Base-by-base conservation (phyloP, 1,139 yeast genomes). In the Saccharomyces hybrid region DNA sequence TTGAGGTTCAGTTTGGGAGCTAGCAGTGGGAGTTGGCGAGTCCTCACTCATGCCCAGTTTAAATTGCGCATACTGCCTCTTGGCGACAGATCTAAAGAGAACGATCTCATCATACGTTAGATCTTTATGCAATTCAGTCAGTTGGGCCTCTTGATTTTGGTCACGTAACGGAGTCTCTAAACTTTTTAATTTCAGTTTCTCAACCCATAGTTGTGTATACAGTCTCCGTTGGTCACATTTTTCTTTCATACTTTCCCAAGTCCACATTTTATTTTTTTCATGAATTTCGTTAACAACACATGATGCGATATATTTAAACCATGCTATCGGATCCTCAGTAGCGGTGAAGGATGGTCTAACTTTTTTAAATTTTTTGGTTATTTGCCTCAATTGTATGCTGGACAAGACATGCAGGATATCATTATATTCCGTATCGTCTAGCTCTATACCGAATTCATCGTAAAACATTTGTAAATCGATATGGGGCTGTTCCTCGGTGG, bases 401-500 rank as follows among this genome's bases (percentile, higher is more conserved):
- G 96, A 88, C 5, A 90, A 84, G 1, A 96, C 85, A 79, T 88
- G 82, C 47, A 95, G 75, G 3, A 89, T 78, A 66, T 88, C 95
- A 48, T 85, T 78, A 67, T 95, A 95, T 68, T 93, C 98, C 53
- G 82, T 80, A 54, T 93, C 83, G 68, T 93, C 95, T 58, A 95
- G 75, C 55, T 86, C 89, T 24, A 95, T 74, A 14, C 95, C 89
- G 62, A 95, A 84, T 65, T 93, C 96, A 56, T 91, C 91, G 68
- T 91, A 95, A 58, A 84, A 80, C 51, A 93, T 73, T 58, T 88
- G 88, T 0, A 93, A 81, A 51, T 81, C 80, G 19, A 89, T 78
- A 67, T 88, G 95, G 1, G 99, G 97, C 29, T 73, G 71, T 0
- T 73, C 64, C 50, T 82, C 85, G 0, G 90, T 82, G 0, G 95